Conservation (phyloP, 768 basidiomycete species). For the Auricularia sp. region DNA sequence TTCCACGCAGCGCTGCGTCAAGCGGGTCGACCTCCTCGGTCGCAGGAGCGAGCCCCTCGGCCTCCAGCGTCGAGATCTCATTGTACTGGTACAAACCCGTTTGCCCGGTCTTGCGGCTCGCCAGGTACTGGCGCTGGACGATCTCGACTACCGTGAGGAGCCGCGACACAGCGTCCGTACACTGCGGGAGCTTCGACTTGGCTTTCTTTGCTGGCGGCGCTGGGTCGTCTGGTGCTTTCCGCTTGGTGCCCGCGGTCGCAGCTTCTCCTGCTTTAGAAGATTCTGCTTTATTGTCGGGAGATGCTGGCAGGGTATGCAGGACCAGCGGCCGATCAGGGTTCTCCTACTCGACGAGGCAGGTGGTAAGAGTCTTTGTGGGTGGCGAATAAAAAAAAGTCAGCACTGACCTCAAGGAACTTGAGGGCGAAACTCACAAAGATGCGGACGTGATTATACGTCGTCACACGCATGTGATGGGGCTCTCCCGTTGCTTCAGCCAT, state of each 20-base stretch:
- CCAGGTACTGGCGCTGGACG: constrained; percentile 70
- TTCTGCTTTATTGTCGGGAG: neutral
- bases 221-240: constrained; percentile 3
- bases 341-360: constrained; percentile 23
- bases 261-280: neutral
- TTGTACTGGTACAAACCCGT: constrained; percentile 72
- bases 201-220: neutral
- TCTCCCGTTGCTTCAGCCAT: neutral
- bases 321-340: constrained; percentile 40
- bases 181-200: neutral
- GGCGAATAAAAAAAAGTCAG: neutral
- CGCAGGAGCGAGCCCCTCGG: constrained; percentile 11
- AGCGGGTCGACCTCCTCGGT: constrained; percentile 23
- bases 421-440: constrained; percentile 45
- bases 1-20: constrained; percentile 43
- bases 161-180: constrained; percentile 38
- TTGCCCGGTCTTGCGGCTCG: constrained; percentile 30
- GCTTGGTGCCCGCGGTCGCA: constrained; percentile 8
- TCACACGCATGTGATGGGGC: constrained; percentile 39
- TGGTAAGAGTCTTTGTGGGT: neutral
- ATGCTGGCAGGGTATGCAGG: constrained; percentile 47
- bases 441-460: constrained; percentile 45
- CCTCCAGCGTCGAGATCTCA: constrained; percentile 49
- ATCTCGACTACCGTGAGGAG: constrained; percentile 75
- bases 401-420: constrained; percentile 39